phyloP scores from a whole-genome alignment of 2,329 filamentous ascomycete genomes.

The Neophaeococcomyces mojaviensis region DNA sequence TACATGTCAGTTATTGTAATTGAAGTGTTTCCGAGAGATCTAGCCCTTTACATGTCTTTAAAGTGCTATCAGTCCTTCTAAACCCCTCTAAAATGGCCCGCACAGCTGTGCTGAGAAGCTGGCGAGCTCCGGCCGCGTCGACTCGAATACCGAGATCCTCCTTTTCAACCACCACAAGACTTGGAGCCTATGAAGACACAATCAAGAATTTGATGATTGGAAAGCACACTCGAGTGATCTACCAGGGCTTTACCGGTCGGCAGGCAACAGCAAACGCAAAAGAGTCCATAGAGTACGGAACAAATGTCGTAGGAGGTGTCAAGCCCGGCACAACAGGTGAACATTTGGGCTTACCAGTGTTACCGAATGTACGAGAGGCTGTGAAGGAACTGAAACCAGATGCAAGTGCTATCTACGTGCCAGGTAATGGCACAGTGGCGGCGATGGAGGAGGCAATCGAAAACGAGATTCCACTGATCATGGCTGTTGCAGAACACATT shows the following conservation, averaged over 20 bases:
- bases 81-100: slow-evolving; percentile 2
- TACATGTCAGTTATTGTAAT: background rate
- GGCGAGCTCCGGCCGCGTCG: slow-evolving; percentile 9
- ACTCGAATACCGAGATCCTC: slow-evolving; percentile 7
- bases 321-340: slow-evolving; percentile 63
- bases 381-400: slow-evolving; percentile 65
- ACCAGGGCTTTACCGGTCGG: slow-evolving; percentile 62
- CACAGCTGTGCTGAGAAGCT: slow-evolving; percentile 13
- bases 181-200: slow-evolving; percentile 48
- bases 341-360: slow-evolving; percentile 64
- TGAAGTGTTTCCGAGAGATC: background rate
- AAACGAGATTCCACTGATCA: slow-evolving; percentile 68
- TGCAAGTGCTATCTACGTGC: slow-evolving; percentile 72
- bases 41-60: background rate
- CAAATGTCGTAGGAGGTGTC: slow-evolving; percentile 71
- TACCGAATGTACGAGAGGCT: slow-evolving; percentile 61
- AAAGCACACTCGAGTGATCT: slow-evolving; percentile 58
- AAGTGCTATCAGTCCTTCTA: background rate
- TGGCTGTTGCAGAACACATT: slow-evolving; percentile 73
- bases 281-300: slow-evolving; percentile 70
- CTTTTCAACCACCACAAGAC: slow-evolving; percentile 17
- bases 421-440: slow-evolving; percentile 62
- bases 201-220: slow-evolving; percentile 61
- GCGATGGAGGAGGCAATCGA: slow-evolving; percentile 76
- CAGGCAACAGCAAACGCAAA: slow-evolving; percentile 67